These are phyloP conservation scores for Alternaria arborescens DNA, from an alignment of 2,329 filamentous ascomycete species.

Conservation along the genomic window DNA sequence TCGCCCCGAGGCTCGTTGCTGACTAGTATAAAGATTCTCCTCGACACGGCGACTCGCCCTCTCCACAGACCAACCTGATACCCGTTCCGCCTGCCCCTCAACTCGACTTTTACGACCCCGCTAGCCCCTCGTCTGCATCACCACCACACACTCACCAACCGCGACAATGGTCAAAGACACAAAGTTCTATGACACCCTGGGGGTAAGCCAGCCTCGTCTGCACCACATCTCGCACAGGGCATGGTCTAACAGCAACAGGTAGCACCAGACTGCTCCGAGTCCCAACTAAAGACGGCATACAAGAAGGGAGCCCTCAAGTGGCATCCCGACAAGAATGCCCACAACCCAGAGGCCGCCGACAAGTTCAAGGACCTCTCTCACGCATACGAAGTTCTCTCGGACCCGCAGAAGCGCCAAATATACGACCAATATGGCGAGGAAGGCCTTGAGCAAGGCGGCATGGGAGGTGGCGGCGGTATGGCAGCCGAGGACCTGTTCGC, in stretches of 20 bases:
- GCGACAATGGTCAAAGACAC: constrained; percentile 78
- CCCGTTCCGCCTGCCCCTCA: constrained; percentile 17
- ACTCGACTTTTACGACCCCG: constrained; percentile 37
- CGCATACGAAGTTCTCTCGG: constrained; percentile 94
- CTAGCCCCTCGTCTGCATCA: constrained; percentile 29
- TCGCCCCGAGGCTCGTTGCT: constrained; percentile 22
- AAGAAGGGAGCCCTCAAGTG: constrained; percentile 83
- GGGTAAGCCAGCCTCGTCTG: constrained; percentile 63
- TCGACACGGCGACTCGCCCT: constrained; percentile 13
- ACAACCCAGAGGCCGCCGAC: constrained; percentile 91
- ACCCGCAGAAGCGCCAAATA: constrained; percentile 86
- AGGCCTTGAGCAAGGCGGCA: constrained; percentile 84
- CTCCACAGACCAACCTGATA: constrained; percentile 13
- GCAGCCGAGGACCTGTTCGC: constrained; percentile 95
- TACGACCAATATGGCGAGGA: constrained; percentile 99
- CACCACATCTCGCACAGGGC: neutral
- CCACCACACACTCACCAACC: constrained; percentile 23
- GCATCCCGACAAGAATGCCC: constrained; percentile 93
- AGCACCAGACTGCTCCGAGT: constrained; percentile 78
- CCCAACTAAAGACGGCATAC: constrained; percentile 91
- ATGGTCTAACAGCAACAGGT: constrained; percentile 64
- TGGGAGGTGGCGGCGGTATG: constrained; percentile 80
- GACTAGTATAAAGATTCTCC: constrained; percentile 21
- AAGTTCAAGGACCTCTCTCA: constrained; percentile 99
- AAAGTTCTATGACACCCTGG: constrained; percentile 80